Evolutionary conservation across 2,329 filamentous ascomycete species (phyloP), one percentile per base, ranked within the genome.

Genomic region (Hypoxylon sp.): DNA sequence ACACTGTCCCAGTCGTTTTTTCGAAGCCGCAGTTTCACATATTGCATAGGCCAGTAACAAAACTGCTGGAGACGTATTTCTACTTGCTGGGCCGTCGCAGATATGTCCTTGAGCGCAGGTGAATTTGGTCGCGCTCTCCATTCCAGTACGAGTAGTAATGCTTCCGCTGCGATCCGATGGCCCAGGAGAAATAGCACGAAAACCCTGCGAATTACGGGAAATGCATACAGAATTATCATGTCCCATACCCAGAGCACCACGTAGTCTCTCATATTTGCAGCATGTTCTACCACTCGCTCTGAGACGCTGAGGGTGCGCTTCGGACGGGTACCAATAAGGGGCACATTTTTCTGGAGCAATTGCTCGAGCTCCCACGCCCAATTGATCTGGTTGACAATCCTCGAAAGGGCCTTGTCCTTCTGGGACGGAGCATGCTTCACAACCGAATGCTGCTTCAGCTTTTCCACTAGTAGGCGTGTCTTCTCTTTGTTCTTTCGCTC

Each of bases 31-130:
- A 99, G 80, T 14, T 94, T 98, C 45, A 95, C 86, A 76, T 98
- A 97, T 78, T 99, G 95, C 79, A 97, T 93, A 1, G 96, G 96
- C 94, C 95, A 98, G 78, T 99, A 99, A 79, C 95, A 98, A 76
- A 98, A 98, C 77, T 99, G 96, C 76, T 98, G 94, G 21, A 99
- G 85, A 4, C 96, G 91, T 70, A 99, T 97, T 79, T 99, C 96
- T 34, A 99, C 90, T 79, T 99, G 96, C 77, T 99, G 96, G 23
- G 96, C 96, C 0, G 95, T 98, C 12, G 96, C 96, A 30, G 94
- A 98, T 46, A 98, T 89, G 76, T 99, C 96, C 77, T 98, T 98
- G 60, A 99, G 81, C 0, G 96, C 96, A 41, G 94, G 90, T 52
- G 90, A 90, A 43, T 91, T 90, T 6, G 92, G 91, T 48, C 90